Conservation (phyloP, 805 yeast genomes). For the Ogataea wickerhamii region DNA sequence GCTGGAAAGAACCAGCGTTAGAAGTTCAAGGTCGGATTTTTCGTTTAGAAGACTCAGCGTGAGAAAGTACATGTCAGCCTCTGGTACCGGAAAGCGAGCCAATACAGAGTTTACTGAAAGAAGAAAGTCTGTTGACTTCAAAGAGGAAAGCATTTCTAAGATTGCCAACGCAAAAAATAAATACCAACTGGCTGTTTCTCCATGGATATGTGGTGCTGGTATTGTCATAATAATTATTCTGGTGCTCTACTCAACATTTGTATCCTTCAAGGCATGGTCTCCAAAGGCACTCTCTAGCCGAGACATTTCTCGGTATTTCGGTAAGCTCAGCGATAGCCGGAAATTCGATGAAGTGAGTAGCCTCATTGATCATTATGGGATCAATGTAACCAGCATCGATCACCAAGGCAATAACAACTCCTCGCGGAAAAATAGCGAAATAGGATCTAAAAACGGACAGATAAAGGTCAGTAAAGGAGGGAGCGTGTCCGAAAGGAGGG, state of each 20-base stretch:
- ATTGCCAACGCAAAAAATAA: background rate
- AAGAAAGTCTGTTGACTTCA: slow-evolving; percentile 17
- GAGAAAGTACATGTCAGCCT: slow-evolving; percentile 8
- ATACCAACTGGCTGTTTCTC: slow-evolving; percentile 7
- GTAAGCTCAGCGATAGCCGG: slow-evolving; percentile 7
- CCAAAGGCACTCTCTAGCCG: slow-evolving; percentile 8
- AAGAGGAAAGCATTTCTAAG: slow-evolving; percentile 1
- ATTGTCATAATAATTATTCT: slow-evolving; percentile 10
- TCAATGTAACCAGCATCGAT: background rate
- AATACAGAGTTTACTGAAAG: slow-evolving; percentile 9
- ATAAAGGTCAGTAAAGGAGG: background rate
- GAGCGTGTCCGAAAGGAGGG: background rate
- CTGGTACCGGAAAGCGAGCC: slow-evolving; percentile 8
- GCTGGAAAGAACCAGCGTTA: slow-evolving; percentile 13
- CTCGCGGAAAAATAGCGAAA: background rate
- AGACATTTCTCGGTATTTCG: slow-evolving; percentile 13
- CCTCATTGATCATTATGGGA: slow-evolving; percentile 6
- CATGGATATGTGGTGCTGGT: slow-evolving; percentile 9
- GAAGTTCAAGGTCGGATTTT: slow-evolving; percentile 19
- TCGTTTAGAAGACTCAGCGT: slow-evolving; percentile 16
- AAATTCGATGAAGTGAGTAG: slow-evolving; percentile 9
- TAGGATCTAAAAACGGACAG: background rate
- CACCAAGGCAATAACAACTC: background rate
- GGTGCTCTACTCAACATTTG: slow-evolving; percentile 11
- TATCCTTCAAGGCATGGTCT: slow-evolving; percentile 14